These are phyloP conservation scores for Ophiostoma himal-ulmi DNA, from an alignment of 2,329 filamentous ascomycete genomes.

Conservation along the genomic window DNA sequence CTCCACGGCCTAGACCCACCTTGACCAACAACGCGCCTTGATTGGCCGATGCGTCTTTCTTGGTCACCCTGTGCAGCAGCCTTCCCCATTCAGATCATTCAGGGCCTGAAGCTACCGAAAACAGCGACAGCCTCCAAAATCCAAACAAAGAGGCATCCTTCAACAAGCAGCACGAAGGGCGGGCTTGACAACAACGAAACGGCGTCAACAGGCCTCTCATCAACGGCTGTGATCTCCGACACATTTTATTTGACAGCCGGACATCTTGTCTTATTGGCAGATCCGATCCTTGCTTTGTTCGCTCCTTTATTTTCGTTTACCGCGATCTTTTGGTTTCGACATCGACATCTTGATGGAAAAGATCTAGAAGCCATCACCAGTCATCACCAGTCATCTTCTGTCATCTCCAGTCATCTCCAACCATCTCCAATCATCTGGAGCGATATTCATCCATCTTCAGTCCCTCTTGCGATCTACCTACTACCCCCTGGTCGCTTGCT, in stretches of 20 bases:
- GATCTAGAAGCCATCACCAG: background rate
- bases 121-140: slow-evolving; percentile 21
- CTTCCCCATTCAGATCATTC: slow-evolving; percentile 7
- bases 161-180: slow-evolving; percentile 5
- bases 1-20: background rate
- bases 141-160: slow-evolving; percentile 21
- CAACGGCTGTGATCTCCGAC: background rate
- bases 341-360: slow-evolving; percentile 1
- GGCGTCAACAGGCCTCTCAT: background rate
- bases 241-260: background rate
- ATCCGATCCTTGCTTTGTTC: background rate
- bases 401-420: no score
- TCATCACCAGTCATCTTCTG: background rate
- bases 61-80: slow-evolving; percentile 19
- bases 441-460: background rate
- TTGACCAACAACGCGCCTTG: slow-evolving; percentile 16
- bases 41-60: slow-evolving; percentile 19
- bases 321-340: slow-evolving; percentile 5
- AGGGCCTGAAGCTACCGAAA: slow-evolving; percentile 21
- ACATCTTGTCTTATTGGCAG: background rate
- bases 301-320: background rate
- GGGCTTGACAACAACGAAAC: slow-evolving; percentile 12
- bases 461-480: background rate
- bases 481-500: background rate
- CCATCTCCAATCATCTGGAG: background rate